Percentiles rank a stretch among this genome's conserved stretches.
phyloP scores from a whole-genome alignment of 441 rosid genomes.

The Brassica hybrid region DNA sequence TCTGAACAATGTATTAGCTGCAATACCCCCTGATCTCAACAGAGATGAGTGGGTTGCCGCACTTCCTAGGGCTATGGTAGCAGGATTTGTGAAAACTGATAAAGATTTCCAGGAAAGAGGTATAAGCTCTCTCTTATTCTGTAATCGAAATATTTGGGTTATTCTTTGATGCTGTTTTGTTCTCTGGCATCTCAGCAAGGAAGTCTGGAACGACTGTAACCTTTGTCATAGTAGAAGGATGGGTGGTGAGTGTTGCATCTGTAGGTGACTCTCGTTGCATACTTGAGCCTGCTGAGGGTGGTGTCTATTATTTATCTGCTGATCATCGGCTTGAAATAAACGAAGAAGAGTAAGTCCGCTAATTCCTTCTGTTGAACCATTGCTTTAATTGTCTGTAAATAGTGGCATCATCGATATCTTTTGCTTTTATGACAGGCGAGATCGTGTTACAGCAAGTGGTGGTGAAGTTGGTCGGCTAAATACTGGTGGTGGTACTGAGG shows the following conservation, averaged over 20 bases:
- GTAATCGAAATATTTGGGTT: too few species aligned
- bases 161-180: not conserved
- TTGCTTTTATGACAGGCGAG: constrained; percentile 61
- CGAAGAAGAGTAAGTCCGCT: constrained; percentile 81
- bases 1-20: not conserved
- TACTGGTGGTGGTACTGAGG: constrained; percentile 99
- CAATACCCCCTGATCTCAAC: not conserved
- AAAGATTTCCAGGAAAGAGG: constrained; percentile 92
- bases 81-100: constrained; percentile 47
- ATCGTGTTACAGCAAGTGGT: constrained; percentile 92
- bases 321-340: constrained; percentile 97
- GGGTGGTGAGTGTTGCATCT: constrained; percentile 92
- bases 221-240: constrained; percentile 88
- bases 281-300: constrained; percentile 96
- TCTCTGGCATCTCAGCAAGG: constrained; percentile 60
- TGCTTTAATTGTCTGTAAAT: constrained; percentile 12
- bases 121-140: constrained; percentile 18
- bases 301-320: constrained; percentile 82
- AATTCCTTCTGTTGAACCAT: constrained; percentile 16
- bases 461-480: constrained; percentile 98
- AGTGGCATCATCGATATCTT: too few species aligned
- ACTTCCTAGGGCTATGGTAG: not conserved
- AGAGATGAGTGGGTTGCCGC: not conserved
- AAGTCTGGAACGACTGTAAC: constrained; percentile 96
- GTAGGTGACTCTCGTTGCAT: constrained; percentile 99